A percentile compares a stretch with the other conserved stretches of the same genome.
Evolutionary conservation across 2,329 filamentous ascomycete genomes (phyloP).

Genomic region (Exophiala mesophila): DNA sequence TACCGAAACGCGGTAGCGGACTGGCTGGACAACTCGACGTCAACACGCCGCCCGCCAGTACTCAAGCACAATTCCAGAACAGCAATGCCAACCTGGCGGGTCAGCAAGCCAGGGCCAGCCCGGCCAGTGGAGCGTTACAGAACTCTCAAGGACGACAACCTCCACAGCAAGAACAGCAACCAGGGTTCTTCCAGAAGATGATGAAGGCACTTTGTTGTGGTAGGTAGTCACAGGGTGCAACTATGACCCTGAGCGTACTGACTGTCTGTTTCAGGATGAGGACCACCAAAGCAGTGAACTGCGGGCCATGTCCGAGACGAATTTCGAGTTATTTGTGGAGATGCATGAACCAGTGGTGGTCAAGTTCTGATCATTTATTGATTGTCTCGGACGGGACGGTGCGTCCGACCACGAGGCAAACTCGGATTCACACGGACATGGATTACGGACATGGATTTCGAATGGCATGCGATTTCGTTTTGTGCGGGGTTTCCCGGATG

Average conservation of each 20-base stretch:
- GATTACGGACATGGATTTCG: too few species aligned
- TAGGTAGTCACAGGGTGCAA: slow-evolving; percentile 40
- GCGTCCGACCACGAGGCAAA: too few species aligned
- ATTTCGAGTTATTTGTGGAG: too few species aligned
- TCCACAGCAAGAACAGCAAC: slow-evolving; percentile 64
- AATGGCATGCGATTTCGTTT: too few species aligned
- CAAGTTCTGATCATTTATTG: too few species aligned
- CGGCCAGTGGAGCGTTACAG: slow-evolving; percentile 54
- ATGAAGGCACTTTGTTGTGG: slow-evolving; percentile 91
- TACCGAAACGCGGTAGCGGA: slow-evolving; percentile 29
- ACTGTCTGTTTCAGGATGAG: not conserved
- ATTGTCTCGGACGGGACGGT: too few species aligned
- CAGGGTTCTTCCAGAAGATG: slow-evolving; percentile 82
- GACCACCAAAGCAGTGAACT: too few species aligned
- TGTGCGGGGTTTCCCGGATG: too few species aligned
- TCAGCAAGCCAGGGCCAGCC: slow-evolving; percentile 56
- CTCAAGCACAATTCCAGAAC: slow-evolving; percentile 93
- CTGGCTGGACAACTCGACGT: slow-evolving; percentile 53
- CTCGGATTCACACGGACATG: too few species aligned
- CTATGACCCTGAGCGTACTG: too few species aligned
- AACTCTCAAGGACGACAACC: slow-evolving; percentile 48
- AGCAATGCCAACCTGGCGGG: slow-evolving; percentile 77
- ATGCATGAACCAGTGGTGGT: too few species aligned
- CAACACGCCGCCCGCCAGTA: slow-evolving; percentile 81
- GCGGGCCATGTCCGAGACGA: too few species aligned